A percentile compares a stretch with the other conserved stretches of the same genome.
These are phyloP conservation scores for Protomyces lactucae-debilis DNA, from an alignment of 1,139 yeast genomes.

Conservation along the genomic window DNA sequence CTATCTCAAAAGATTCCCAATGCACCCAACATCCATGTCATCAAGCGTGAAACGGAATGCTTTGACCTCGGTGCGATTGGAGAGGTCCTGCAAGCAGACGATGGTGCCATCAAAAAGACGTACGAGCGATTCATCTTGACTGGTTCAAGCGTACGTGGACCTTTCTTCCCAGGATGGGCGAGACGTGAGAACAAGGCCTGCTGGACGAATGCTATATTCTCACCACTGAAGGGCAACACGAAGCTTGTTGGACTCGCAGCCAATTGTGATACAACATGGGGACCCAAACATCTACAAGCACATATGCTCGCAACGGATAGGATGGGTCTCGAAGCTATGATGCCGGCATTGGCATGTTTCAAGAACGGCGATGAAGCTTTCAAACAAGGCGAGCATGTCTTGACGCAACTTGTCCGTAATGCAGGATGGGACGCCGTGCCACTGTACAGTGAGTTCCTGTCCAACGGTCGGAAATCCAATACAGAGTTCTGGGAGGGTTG, in stretches of 20 bases:
- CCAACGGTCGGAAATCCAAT: background rate
- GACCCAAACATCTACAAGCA: conserved; percentile 15
- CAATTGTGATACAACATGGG: conserved; percentile 1
- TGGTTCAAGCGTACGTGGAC: conserved; percentile 12
- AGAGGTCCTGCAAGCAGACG: conserved; percentile 1
- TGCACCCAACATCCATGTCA: conserved; percentile 2
- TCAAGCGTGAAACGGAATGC: conserved; percentile 6
- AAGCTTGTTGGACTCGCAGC: conserved; percentile 15
- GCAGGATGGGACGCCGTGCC: conserved; percentile 23
- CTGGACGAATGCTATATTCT: conserved; percentile 11
- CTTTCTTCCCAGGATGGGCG: conserved; percentile 23
- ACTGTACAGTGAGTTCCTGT: background rate
- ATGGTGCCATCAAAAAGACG: background rate
- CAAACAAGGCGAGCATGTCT: background rate
- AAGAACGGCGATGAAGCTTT: background rate
- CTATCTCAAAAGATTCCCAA: background rate
- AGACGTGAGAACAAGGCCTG: background rate
- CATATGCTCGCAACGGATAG: conserved; percentile 4
- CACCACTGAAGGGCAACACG: background rate
- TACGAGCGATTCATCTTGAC: conserved; percentile 20
- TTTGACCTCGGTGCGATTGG: conserved; percentile 12
- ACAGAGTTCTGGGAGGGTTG: conserved; percentile 14
- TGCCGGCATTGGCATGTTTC: conserved; percentile 10
- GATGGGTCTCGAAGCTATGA: conserved; percentile 8
- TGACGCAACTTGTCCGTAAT: conserved; percentile 7